Conservation (phyloP, 495 filamentous ascomycete genomes). For the Xylaria bambusicola region DNA sequence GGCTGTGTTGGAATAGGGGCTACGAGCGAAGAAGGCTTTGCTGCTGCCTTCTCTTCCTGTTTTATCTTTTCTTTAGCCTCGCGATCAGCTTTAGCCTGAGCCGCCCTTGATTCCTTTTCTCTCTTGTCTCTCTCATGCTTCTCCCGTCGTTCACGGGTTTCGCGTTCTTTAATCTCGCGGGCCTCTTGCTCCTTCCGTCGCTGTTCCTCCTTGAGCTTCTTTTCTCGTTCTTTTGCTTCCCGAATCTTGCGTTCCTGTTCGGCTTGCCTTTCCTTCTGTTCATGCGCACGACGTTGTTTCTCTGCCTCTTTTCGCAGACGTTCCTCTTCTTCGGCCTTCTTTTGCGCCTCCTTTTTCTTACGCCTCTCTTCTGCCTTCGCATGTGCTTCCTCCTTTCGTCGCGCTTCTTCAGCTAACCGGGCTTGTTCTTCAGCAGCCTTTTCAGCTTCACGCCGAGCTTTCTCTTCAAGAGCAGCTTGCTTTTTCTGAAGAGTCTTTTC, state of each 20-base stretch:
- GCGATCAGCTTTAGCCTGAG: conserved; percentile 48
- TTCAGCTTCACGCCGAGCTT: conserved; percentile 79
- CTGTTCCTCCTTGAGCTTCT: conserved; percentile 62
- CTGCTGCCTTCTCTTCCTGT: conserved; percentile 50
- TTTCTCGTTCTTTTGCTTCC: conserved; percentile 67
- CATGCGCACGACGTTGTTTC: conserved; percentile 72
- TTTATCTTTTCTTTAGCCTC: conserved; percentile 55
- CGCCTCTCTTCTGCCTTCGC: conserved; percentile 83
- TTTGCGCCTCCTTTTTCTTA: conserved; percentile 90
- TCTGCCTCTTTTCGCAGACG: conserved; percentile 76
- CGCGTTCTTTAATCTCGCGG: conserved; percentile 62
- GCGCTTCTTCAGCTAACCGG: conserved; percentile 71
- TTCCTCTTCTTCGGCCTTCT: conserved; percentile 87
- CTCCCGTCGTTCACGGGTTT: conserved; percentile 69
- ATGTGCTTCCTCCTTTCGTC: conserved; percentile 77
- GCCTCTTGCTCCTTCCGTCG: conserved; percentile 50
- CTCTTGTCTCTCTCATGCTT: conserved; percentile 62
- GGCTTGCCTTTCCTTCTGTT: conserved; percentile 79
- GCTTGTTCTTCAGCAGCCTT: conserved; percentile 90
- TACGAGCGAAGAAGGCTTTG: conserved; percentile 39
- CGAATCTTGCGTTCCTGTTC: conserved; percentile 79
- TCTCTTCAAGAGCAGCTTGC: conserved; percentile 85
- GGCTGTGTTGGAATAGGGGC: conserved; percentile 46
- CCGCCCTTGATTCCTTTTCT: conserved; percentile 49
- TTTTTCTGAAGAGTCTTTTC: conserved; percentile 86